Evolutionary conservation across 208 protist species (phyloP), one percentile per base, ranked within the genome.

Genomic region (Naegleria fowleri): DNA sequence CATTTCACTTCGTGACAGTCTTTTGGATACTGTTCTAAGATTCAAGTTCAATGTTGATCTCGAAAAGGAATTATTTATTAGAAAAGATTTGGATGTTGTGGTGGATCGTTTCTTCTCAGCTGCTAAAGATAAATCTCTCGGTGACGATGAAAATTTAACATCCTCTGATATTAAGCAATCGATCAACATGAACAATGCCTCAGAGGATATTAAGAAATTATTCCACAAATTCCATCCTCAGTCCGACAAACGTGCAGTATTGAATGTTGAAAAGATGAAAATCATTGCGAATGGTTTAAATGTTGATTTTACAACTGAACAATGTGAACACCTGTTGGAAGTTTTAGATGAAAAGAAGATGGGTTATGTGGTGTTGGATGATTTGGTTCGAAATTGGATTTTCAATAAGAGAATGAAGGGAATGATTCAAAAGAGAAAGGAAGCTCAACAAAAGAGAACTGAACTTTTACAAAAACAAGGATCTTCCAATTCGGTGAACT

Each of bases 31-130:
- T 67, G 33, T 89, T 5, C 5, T 38, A 11, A 33, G 86, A 75
- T 89, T 89, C 29, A 89, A 67, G 22, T 89, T 89, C 25, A 67
- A 89, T 89, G 51, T 89, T 67, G n/a, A 58, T 33, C 4, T 67
- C 3, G 86, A 89, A 40, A 58, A 75, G 19, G 86, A 89, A 33
- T 67, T 89, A 7, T 89, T 89, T 29, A 41, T 67, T 11, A 39
- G 41, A 22, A 89, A 58, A 29, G 25, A 55, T 40, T 22, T 89
- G 41, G 41, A 55, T 41, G n/a, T 13, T 41, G 48, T 67, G 3
- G 13, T 89, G 43, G 86, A 58, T 89, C 22, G 48, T 33, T 89
- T 89, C 48, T 89, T 67, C 40, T 41, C 48, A 40, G 86, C 86
- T 41, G 29, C 41, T 22, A 33, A 39, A 5, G 13, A 19, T 2